A percentile compares a stretch with the other conserved stretches of the same genome.
Conservation (phyloP, 495 filamentous ascomycete species). For the Penicillium coffeae region DNA sequence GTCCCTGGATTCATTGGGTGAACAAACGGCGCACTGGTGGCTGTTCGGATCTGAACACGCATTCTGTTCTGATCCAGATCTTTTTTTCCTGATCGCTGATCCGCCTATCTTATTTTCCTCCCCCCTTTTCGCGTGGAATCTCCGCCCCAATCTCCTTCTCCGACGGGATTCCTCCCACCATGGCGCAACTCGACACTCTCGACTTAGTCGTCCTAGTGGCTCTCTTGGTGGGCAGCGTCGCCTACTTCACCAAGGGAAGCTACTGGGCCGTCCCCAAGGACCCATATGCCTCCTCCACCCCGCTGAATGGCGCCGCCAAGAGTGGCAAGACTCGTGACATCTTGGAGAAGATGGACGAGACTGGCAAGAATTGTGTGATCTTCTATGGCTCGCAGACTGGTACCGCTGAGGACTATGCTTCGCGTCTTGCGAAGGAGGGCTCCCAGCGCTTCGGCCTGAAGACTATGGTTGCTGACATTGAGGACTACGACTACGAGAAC, state of each 20-base stretch:
- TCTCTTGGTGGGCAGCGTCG: slow-evolving; percentile 80
- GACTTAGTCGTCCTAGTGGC: slow-evolving; percentile 85
- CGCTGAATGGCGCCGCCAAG: slow-evolving; percentile 65
- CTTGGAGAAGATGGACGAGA: slow-evolving; percentile 92
- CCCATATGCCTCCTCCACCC: slow-evolving; percentile 70
- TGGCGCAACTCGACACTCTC: slow-evolving; percentile 95
- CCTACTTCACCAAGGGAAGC: slow-evolving; percentile 96
- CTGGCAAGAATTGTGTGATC: slow-evolving; percentile 92
- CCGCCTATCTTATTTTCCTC: slow-evolving; percentile 10
- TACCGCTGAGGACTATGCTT: slow-evolving; percentile 98
- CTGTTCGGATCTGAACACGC: no score
- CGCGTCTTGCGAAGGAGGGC: slow-evolving; percentile 95
- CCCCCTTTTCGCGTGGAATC: slow-evolving; percentile 5
- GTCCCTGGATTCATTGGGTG: background rate
- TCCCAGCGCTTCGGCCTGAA: slow-evolving; percentile 94
- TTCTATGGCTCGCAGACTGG: slow-evolving; percentile 99
- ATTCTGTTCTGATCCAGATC: no score
- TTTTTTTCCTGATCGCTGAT: slow-evolving; percentile 9
- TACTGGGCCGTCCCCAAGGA: slow-evolving; percentile 83
- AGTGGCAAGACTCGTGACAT: slow-evolving; percentile 90
- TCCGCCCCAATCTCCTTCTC: background rate
- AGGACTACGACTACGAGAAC: slow-evolving; percentile 97
- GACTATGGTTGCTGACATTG: slow-evolving; percentile 96
- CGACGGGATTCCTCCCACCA: slow-evolving; percentile 34
- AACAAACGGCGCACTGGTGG: no score